A percentile compares a stretch with the other conserved stretches of the same genome.
Conservation (phyloP, 306 rosid genomes). For the Boehmeria nivea region DNA sequence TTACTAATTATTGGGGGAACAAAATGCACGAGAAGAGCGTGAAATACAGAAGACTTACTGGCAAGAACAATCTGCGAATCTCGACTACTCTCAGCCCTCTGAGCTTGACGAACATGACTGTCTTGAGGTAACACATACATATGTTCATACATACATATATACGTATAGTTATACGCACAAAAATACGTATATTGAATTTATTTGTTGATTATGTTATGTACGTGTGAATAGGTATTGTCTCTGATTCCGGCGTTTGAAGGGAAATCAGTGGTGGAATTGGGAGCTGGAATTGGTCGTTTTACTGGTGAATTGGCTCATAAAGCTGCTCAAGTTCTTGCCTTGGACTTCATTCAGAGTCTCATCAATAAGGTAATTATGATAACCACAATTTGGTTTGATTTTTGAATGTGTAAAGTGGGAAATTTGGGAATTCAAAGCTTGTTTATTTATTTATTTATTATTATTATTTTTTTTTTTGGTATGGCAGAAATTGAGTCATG, state of each 20-base stretch:
- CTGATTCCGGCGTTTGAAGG: constrained; percentile 69
- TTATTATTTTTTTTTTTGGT: too few species aligned
- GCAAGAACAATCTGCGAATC: background rate
- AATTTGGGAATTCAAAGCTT: background rate
- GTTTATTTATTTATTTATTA: background rate
- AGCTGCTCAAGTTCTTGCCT: constrained; percentile 72
- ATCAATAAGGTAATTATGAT: constrained; percentile 59
- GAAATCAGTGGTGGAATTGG: constrained; percentile 72
- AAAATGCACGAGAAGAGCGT: background rate
- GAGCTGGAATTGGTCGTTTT: constrained; percentile 96
- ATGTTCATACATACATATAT: too few species aligned
- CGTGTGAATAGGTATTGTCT: constrained; percentile 53
- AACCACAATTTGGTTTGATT: too few species aligned
- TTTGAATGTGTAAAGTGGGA: too few species aligned
- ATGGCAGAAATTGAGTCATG: too few species aligned
- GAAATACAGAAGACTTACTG: background rate
- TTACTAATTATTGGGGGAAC: background rate
- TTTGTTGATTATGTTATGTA: background rate
- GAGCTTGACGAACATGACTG: background rate
- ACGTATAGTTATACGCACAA: too few species aligned
- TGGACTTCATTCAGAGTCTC: constrained; percentile 80
- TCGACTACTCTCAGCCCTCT: background rate
- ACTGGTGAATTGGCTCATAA: constrained; percentile 75
- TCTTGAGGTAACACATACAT: background rate
- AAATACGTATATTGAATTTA: background rate